Evolutionary conservation across 2,329 filamentous ascomycete species (phyloP).

Genomic region (Pseudodiploospora longispora): DNA sequence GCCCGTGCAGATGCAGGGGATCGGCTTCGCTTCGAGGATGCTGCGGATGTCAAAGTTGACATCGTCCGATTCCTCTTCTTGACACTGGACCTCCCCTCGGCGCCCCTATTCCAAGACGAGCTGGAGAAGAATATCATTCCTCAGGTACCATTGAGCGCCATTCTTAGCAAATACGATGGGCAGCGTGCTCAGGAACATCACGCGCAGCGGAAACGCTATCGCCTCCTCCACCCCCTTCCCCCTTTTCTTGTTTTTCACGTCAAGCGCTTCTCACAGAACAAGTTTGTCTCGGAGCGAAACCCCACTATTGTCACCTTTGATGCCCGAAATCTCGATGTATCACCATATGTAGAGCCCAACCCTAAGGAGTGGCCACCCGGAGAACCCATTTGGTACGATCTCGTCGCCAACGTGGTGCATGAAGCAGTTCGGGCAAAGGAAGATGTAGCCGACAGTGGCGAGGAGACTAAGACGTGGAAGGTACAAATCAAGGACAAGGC

Average conservation of each 20-base stretch:
- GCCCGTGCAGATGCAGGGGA: slow-evolving; percentile 82
- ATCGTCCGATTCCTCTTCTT: slow-evolving; percentile 79
- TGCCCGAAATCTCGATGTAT: slow-evolving; percentile 72
- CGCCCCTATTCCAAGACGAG: slow-evolving; percentile 93
- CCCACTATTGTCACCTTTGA: slow-evolving; percentile 98
- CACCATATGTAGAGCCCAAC: slow-evolving; percentile 85
- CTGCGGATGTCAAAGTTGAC: slow-evolving; percentile 69
- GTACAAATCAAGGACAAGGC: slow-evolving; percentile 79
- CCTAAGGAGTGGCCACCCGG: slow-evolving; percentile 59
- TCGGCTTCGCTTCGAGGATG: slow-evolving; percentile 86
- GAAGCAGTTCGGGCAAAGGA: slow-evolving; percentile 71
- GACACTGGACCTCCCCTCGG: slow-evolving; percentile 83
- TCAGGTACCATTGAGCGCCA: slow-evolving; percentile 71
- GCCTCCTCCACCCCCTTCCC: slow-evolving; percentile 81
- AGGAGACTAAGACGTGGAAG: slow-evolving; percentile 87
- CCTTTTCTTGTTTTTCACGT: slow-evolving; percentile 90
- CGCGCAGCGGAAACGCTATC: slow-evolving; percentile 80
- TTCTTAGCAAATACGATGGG: slow-evolving; percentile 91
- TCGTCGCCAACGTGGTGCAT: slow-evolving; percentile 90
- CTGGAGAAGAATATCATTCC: slow-evolving; percentile 94
- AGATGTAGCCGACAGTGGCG: slow-evolving; percentile 81
- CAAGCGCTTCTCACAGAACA: slow-evolving; percentile 94
- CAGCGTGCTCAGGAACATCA: slow-evolving; percentile 79
- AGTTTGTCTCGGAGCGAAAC: slow-evolving; percentile 92
- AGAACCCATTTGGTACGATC: slow-evolving; percentile 88